A percentile compares a stretch with the other conserved stretches of the same genome.
Evolutionary conservation across 192 early-diverging fungal species (phyloP).

Genomic region (Coemansia sp.): DNA sequence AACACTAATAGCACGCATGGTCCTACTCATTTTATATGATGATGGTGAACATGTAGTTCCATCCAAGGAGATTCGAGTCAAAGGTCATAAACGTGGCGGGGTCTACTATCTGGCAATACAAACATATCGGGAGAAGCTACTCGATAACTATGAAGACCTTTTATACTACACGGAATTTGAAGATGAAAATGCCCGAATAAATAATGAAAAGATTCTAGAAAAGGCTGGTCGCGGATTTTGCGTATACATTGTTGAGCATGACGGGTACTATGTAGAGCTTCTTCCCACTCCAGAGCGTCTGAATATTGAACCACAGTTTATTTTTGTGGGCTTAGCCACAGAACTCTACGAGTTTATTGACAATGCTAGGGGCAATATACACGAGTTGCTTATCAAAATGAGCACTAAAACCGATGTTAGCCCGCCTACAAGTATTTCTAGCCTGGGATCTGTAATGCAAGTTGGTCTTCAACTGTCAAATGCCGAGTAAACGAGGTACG

Average conservation of each 20-base stretch:
- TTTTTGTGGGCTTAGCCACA: not conserved
- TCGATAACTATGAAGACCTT: not conserved
- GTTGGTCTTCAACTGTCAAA: not conserved
- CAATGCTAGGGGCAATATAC: not conserved
- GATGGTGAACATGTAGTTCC: not conserved
- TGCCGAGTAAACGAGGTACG: not conserved
- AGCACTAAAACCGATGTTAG: not conserved
- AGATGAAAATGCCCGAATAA: not conserved
- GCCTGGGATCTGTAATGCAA: not conserved
- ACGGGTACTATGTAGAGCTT: not conserved
- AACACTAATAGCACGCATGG: not conserved
- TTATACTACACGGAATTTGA: not conserved
- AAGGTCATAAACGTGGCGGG: not conserved
- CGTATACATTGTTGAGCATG: not conserved
- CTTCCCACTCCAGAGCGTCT: not conserved
- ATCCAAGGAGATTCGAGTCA: not conserved
- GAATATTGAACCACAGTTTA: not conserved
- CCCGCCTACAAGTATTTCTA: not conserved
- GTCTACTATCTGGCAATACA: not conserved
- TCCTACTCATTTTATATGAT: not conserved
- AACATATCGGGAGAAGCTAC: not conserved
- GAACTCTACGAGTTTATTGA: not conserved
- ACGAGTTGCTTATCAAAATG: not conserved
- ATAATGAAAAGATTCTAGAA: not conserved
- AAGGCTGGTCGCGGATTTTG: not conserved